phyloP scores from a whole-genome alignment of 345 rosid species.

The Clarkia xantiana region DNA sequence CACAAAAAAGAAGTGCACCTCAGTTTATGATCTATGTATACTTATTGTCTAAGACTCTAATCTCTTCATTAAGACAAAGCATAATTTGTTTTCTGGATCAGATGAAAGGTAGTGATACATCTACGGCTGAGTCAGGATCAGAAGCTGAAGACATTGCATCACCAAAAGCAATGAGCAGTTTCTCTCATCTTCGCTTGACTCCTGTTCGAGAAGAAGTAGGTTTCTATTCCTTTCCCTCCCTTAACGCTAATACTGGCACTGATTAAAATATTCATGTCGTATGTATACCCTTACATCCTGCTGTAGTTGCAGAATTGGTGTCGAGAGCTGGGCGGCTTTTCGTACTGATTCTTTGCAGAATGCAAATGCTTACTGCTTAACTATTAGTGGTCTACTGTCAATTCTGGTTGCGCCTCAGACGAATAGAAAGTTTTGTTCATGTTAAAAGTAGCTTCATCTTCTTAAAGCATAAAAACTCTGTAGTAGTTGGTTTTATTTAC shows the following conservation, averaged over 20 bases:
- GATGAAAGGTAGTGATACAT: slow-evolving; percentile 91
- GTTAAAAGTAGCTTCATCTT: slow-evolving; percentile 1
- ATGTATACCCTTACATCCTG: no score
- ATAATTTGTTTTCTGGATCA: slow-evolving; percentile 17
- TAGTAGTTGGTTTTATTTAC: background rate
- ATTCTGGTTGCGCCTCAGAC: no score
- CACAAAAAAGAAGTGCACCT: background rate
- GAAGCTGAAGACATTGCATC: slow-evolving; percentile 90
- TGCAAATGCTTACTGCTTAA: no score
- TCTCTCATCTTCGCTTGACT: slow-evolving; percentile 74
- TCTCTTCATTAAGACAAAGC: background rate
- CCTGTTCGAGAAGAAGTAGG: slow-evolving; percentile 98
- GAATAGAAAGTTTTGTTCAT: no score
- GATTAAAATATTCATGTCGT: no score
- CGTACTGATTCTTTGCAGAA: no score
- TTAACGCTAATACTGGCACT: no score
- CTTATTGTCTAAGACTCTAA: background rate
- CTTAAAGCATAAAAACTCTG: no score
- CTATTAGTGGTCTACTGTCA: no score
- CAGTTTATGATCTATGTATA: background rate
- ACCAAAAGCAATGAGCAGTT: slow-evolving; percentile 77
- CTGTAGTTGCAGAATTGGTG: no score
- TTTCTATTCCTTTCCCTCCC: background rate
- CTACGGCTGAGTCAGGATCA: slow-evolving; percentile 98
- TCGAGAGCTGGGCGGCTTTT: no score